A percentile compares a stretch with the other conserved stretches of the same genome.
phyloP scores from a whole-genome alignment of 1,284 basidiomycete genomes.

The Exobasidium rhododendri region DNA sequence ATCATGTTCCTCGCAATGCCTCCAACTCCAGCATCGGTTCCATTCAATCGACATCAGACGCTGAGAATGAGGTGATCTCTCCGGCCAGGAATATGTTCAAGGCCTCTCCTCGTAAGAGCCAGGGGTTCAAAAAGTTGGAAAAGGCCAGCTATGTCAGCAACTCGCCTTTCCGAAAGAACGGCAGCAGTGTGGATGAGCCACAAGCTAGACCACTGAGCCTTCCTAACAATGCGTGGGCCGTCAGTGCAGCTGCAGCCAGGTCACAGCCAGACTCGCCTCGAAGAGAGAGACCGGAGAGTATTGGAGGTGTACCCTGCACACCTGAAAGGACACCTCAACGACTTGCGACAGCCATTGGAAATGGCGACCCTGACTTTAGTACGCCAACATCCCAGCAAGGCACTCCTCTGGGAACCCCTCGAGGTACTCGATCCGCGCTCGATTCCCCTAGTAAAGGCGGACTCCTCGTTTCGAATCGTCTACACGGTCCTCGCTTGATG shows the following conservation, averaged over 20 bases:
- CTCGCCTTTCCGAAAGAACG: conserved; percentile 64
- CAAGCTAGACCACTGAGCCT: conserved; percentile 29
- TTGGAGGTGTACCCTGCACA: not conserved
- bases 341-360: conserved; percentile 7
- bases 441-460: conserved; percentile 57
- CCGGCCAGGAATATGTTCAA: not conserved
- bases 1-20: not conserved
- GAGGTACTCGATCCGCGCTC: conserved; percentile 65
- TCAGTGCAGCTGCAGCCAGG: conserved; percentile 66
- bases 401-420: conserved; percentile 70
- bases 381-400: conserved; percentile 59
- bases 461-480: conserved; percentile 72
- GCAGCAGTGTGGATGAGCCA: conserved; percentile 26
- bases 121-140: conserved; percentile 27
- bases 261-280: conserved; percentile 60
- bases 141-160: conserved; percentile 41
- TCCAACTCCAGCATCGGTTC: conserved; percentile 12
- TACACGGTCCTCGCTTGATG: conserved; percentile 67
- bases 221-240: conserved; percentile 62
- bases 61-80: conserved; percentile 24
- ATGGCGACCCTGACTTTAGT: conserved; percentile 10
- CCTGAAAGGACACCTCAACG: conserved; percentile 12
- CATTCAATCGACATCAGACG: conserved; percentile 9
- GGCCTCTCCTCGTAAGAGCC: conserved; percentile 32
- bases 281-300: not conserved